Evolutionary conservation across 1,139 yeast species (phyloP).

Genomic region (Pichia sp.): DNA sequence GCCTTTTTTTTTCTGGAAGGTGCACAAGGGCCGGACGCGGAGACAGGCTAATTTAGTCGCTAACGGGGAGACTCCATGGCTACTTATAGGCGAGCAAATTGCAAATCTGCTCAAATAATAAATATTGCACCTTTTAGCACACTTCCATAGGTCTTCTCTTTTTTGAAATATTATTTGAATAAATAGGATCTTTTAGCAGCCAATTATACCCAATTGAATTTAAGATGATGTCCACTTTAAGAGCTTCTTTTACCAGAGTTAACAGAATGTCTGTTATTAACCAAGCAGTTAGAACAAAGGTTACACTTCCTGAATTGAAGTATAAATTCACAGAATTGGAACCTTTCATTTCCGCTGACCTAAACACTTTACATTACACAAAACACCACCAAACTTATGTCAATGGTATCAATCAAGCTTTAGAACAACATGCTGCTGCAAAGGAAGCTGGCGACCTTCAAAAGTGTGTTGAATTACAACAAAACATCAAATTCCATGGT

Average conservation of each 20-base stretch:
- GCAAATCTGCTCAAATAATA: too few relatives aligned
- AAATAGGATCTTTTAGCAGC: background rate
- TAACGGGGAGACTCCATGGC: too few relatives aligned
- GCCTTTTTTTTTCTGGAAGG: too few relatives aligned
- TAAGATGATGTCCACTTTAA: constrained; percentile 20
- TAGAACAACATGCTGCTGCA: constrained; percentile 74
- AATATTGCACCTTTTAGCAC: too few relatives aligned
- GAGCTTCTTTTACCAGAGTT: constrained; percentile 13
- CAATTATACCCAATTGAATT: background rate
- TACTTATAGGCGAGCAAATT: too few relatives aligned
- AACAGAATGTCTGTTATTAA: constrained; percentile 12
- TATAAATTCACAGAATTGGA: constrained; percentile 86
- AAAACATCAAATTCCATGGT: constrained; percentile 85
- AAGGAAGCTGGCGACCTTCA: constrained; percentile 55
- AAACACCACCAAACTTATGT: constrained; percentile 96
- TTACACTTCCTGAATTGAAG: constrained; percentile 76
- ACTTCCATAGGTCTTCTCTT: too few relatives aligned
- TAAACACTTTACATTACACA: constrained; percentile 83
- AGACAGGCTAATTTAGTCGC: too few relatives aligned
- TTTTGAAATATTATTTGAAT: too few relatives aligned
- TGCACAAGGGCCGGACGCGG: too few relatives aligned
- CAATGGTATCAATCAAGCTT: constrained; percentile 76
- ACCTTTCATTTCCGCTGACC: constrained; percentile 83
- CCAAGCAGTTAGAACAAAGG: constrained; percentile 47
- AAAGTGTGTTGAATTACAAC: constrained; percentile 66